These are phyloP conservation scores for Teratosphaeria viscida DNA, from an alignment of 2,329 filamentous ascomycete species.

Conservation along the genomic window DNA sequence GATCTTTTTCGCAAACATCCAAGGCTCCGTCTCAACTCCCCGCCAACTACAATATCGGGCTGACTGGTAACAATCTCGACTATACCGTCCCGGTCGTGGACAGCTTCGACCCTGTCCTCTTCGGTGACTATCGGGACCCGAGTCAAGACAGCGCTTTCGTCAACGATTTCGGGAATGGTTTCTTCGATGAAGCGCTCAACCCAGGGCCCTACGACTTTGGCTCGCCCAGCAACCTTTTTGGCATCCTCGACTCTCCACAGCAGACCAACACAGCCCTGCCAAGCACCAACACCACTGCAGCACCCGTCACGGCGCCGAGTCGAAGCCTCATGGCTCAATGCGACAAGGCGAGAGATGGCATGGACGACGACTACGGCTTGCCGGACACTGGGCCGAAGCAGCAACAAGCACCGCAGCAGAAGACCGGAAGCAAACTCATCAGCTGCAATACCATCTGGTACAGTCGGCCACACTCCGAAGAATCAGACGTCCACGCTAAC, in stretches of 20 bases:
- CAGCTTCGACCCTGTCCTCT: conserved; percentile 82
- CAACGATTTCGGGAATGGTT: conserved; percentile 54
- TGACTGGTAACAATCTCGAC: conserved; percentile 11
- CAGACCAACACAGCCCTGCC: conserved; percentile 12
- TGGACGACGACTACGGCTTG: conserved; percentile 50
- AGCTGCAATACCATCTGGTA: conserved; percentile 92
- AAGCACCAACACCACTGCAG: conserved; percentile 1
- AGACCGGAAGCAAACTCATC: conserved; percentile 47
- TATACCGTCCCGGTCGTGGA: conserved; percentile 38
- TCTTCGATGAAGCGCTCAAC: conserved; percentile 52
- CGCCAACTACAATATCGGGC: conserved; percentile 6
- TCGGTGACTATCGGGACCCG: conserved; percentile 83
- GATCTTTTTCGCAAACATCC: conserved; percentile 30
- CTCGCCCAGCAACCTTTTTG: conserved; percentile 63
- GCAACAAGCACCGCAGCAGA: conserved; percentile 7
- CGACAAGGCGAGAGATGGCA: conserved; percentile 60
- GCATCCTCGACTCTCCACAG: conserved; percentile 33
- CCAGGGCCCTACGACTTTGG: conserved; percentile 51
- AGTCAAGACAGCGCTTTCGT: conserved; percentile 64
- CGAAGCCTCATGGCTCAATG: conserved; percentile 64
- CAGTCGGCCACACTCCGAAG: not conserved
- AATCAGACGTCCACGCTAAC: conserved; percentile 30
- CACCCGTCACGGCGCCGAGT: conserved; percentile 17
- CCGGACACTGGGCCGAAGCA: conserved; percentile 1
- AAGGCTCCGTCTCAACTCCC: conserved; percentile 4